Conservation (phyloP, 2,329 filamentous ascomycete species). For the Passalora sequoiae region DNA sequence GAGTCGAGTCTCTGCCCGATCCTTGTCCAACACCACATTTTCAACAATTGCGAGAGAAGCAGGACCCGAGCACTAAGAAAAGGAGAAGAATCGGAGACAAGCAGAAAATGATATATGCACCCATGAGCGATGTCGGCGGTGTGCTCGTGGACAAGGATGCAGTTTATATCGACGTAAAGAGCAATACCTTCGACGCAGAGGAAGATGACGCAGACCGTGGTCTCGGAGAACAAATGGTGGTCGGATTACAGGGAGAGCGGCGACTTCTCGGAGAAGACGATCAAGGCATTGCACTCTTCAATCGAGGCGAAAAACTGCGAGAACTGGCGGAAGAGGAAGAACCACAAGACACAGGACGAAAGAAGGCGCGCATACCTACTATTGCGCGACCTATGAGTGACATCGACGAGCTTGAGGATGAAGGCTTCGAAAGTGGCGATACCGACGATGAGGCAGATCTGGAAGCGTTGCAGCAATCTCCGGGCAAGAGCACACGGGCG, state of each 20-base stretch:
- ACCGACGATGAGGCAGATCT: slow-evolving; percentile 53
- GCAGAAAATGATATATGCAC: slow-evolving; percentile 91
- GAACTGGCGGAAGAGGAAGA: slow-evolving; percentile 50
- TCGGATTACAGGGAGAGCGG: slow-evolving; percentile 78
- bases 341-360: slow-evolving; percentile 28
- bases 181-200: slow-evolving; percentile 64
- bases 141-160: slow-evolving; percentile 95
- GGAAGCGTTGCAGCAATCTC: slow-evolving; percentile 39
- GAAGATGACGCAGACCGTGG: slow-evolving; percentile 66
- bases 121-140: slow-evolving; percentile 96
- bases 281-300: slow-evolving; percentile 79
- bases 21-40: slow-evolving; percentile 91
- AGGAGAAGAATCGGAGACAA: slow-evolving; percentile 85
- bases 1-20: slow-evolving; percentile 83
- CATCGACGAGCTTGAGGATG: slow-evolving; percentile 48
- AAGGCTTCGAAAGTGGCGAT: slow-evolving; percentile 44
- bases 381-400: slow-evolving; percentile 47
- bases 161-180: slow-evolving; percentile 77
- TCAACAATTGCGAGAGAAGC: slow-evolving; percentile 80
- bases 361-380: slow-evolving; percentile 47
- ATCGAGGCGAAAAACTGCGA: slow-evolving; percentile 65
- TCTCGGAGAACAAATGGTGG: slow-evolving; percentile 91
- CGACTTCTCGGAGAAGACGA: slow-evolving; percentile 76
- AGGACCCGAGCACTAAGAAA: slow-evolving; percentile 68
- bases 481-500: slow-evolving; percentile 49